phyloP scores from a whole-genome alignment of 495 filamentous ascomycete species.

The Staphylotrichum tortipilum region DNA sequence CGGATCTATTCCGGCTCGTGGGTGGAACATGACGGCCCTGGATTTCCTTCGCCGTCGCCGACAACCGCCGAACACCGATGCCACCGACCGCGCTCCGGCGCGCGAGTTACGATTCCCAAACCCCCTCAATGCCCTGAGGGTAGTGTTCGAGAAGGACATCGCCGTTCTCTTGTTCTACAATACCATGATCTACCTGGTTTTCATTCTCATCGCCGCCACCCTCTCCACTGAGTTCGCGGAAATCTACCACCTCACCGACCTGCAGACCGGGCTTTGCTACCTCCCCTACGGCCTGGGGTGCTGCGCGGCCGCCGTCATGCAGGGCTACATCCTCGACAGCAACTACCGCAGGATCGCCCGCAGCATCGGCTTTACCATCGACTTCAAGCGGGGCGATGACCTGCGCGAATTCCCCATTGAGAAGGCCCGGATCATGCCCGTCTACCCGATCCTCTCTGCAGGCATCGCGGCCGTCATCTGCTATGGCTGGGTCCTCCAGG shows the following conservation, averaged over 20 bases:
- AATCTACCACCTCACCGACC: slow-evolving; percentile 57
- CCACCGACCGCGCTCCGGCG: neutral
- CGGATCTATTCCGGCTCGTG: slow-evolving; percentile 49
- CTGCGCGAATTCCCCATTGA: slow-evolving; percentile 55
- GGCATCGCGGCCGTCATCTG: slow-evolving; percentile 37
- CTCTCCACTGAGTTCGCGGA: slow-evolving; percentile 51
- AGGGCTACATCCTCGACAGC: slow-evolving; percentile 51
- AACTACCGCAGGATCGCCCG: slow-evolving; percentile 48
- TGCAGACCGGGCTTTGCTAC: slow-evolving; percentile 57
- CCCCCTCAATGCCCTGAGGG: slow-evolving; percentile 56
- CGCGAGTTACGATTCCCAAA: slow-evolving; percentile 58
- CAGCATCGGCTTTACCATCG: slow-evolving; percentile 39
- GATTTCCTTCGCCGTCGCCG: slow-evolving; percentile 30
- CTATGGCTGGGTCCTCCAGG: slow-evolving; percentile 52
- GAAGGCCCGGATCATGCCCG: slow-evolving; percentile 49
- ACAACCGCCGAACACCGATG: neutral
- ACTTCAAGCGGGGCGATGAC: slow-evolving; percentile 44
- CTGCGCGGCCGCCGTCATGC: slow-evolving; percentile 55
- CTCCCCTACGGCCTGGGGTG: slow-evolving; percentile 58
- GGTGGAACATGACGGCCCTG: slow-evolving; percentile 46
- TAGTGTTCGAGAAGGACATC: slow-evolving; percentile 57
- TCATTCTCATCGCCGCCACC: slow-evolving; percentile 41
- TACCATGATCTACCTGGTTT: slow-evolving; percentile 44
- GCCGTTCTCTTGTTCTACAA: slow-evolving; percentile 34
- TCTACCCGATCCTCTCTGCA: slow-evolving; percentile 38